phyloP scores from a whole-genome alignment of 441 rosid species.

The Codiaeum variegatum region DNA sequence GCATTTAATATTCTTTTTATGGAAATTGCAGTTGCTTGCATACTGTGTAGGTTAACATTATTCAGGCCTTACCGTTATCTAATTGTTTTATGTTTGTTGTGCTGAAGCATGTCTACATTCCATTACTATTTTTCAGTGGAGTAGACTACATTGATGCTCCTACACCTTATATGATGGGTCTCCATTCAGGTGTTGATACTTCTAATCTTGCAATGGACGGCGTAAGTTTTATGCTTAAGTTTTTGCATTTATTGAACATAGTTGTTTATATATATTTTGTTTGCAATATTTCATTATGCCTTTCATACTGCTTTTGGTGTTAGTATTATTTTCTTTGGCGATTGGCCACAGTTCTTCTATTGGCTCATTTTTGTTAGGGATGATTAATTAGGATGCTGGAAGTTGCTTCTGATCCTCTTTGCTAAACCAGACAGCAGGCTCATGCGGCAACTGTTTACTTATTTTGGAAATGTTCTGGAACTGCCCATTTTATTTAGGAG shows the following conservation, averaged over 20 bases:
- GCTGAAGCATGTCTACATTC: conserved; percentile 99
- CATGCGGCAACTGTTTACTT: background rate
- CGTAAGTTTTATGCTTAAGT: conserved; percentile 52
- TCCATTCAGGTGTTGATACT: conserved; percentile 93
- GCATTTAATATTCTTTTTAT: background rate
- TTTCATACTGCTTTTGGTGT: background rate
- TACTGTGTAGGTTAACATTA: conserved; percentile 13
- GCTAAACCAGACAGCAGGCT: background rate
- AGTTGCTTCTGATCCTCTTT: conserved; percentile 3
- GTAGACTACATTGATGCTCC: conserved; percentile 99
- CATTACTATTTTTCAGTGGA: conserved; percentile 99
- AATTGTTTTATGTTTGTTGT: conserved; percentile 53
- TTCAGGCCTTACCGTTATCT: conserved; percentile 33
- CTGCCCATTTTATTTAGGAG: background rate
- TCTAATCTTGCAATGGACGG: conserved; percentile 86
- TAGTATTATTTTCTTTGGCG: background rate
- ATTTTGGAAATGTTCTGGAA: background rate
- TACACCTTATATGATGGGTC: conserved; percentile 99
- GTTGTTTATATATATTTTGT: background rate
- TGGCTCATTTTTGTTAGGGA: background rate
- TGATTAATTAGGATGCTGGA: background rate
- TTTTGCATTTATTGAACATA: background rate
- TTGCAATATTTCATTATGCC: background rate
- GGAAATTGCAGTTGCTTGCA: conserved; percentile 21
- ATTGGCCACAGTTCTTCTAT: background rate